Base-by-base conservation (phyloP, 2,329 filamentous ascomycete genomes). In the Lecanicillium sp. region DNA sequence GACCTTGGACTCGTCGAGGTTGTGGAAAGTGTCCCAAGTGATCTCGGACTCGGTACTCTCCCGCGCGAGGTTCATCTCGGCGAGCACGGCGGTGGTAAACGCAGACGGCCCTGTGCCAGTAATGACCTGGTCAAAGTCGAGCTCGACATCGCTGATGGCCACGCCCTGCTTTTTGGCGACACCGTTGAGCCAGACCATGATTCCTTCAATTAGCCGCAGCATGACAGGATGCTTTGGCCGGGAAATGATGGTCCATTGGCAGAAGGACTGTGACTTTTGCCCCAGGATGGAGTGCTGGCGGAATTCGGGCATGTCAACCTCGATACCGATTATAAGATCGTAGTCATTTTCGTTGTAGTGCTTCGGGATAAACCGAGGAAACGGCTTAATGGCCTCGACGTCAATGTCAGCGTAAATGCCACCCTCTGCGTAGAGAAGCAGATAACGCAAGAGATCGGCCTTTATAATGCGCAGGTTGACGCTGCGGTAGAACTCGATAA, bases 221-320 rank as follows among this genome's bases (percentile, higher is more conserved):
- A 87, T 86, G 48, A 87, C 80, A 2, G 81, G 81, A 21, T 82
- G 74, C 15, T 72, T 69, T 1, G 84, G 82, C 59, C 86, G 84
- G 56, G 78, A 78, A 68, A 85, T 83, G 57, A 87, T 85, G 0
- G 84, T 87, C 84, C 84, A 87, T 58, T 87, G 84, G 61, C 83
- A 87, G 60, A 87, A 87, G 0, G 83, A 87, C 54, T 73, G 70
- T 30, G 78, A 86, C 64, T 87, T 87, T 41, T 73, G 73, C 12
- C 84, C 83, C 0, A 87, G 69, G 26, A 87, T 81, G 2, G 78
- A 73, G 59, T 87, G 83, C 42, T 79, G 65, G 15, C 66, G 68
- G 64, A 79, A 86, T 8, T 79, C 73, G 0, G 83, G 83, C 62
- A 86, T 76, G 58, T 87, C 84, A 49, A 87, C 83, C 60, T 87